phyloP scores from a whole-genome alignment of 805 yeast species.

The Candida ficus region DNA sequence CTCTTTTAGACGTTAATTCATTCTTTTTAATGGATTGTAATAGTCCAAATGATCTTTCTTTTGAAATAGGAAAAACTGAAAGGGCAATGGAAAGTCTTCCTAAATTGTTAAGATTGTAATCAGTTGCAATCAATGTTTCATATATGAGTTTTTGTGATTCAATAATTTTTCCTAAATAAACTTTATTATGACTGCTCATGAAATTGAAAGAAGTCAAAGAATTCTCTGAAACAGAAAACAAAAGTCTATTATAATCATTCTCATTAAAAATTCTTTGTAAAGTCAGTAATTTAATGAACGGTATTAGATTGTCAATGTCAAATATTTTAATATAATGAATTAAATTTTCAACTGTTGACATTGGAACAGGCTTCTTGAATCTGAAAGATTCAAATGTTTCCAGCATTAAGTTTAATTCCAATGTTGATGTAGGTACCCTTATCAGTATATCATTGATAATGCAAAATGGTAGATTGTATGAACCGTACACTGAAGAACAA shows the following conservation, averaged over 20 bases:
- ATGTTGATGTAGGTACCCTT: constrained; percentile 26
- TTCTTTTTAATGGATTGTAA: constrained; percentile 1
- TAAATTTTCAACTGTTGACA: constrained; percentile 6
- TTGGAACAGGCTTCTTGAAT: neutral
- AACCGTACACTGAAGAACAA: constrained; percentile 28
- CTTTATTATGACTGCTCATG: constrained; percentile 1
- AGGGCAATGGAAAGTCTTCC: constrained; percentile 2
- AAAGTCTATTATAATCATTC: constrained; percentile 8
- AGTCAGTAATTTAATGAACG: constrained; percentile 1
- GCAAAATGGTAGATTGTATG: constrained; percentile 33
- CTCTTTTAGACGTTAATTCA: neutral
- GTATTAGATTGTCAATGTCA: constrained; percentile 5
- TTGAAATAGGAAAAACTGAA: neutral
- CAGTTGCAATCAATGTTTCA: neutral
- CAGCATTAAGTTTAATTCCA: constrained; percentile 12
- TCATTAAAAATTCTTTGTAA: constrained; percentile 2
- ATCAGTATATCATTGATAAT: constrained; percentile 33
- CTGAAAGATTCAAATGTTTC: constrained; percentile 4
- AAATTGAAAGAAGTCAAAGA: constrained; percentile 3
- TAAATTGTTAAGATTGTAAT: neutral
- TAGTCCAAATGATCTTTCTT: constrained; percentile 1
- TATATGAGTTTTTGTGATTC: constrained; percentile 2
- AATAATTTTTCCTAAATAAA: neutral
- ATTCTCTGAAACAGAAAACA: constrained; percentile 6
- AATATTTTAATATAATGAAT: constrained; percentile 14